These are phyloP conservation scores for Phaeodactylum tricornutum DNA, from an alignment of 108 stramenopile genomes.

Conservation along the genomic window DNA sequence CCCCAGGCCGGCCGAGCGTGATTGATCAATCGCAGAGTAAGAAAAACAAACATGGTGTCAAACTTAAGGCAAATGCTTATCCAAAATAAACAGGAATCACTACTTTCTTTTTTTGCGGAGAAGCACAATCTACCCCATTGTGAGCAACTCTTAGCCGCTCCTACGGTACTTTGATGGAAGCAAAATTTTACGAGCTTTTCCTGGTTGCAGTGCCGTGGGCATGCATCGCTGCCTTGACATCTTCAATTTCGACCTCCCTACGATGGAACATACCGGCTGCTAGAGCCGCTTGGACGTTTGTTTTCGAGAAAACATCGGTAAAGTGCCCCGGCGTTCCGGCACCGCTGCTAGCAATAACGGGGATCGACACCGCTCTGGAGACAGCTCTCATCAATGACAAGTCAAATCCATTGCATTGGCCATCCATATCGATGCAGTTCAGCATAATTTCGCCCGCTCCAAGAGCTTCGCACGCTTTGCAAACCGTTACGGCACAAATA, in stretches of 20 bases:
- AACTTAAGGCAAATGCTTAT: no score
- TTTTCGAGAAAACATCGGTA: constrained; percentile 79
- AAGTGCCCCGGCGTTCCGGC: constrained; percentile 92
- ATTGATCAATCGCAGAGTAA: no score
- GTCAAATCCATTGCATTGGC: constrained; percentile 94
- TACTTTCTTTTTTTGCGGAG: no score
- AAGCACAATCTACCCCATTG: no score
- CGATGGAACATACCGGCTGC: constrained; percentile 99
- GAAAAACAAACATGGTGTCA: no score
- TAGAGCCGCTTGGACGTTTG: constrained; percentile 87
- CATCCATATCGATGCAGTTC: constrained; percentile 99
- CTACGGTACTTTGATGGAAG: no score
- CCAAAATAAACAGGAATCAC: no score
- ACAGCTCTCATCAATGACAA: constrained; percentile 85
- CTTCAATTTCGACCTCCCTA: constrained; percentile 86
- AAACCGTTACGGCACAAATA: constrained; percentile 90
- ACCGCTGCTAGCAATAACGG: constrained; percentile 97
- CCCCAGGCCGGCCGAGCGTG: no score
- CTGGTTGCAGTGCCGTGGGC: constrained; percentile 50
- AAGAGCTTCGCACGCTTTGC: constrained; percentile 68
- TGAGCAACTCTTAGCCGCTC: no score
- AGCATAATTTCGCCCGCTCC: constrained; percentile 98
- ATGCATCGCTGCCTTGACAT: constrained; percentile 79
- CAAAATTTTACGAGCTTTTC: no score
- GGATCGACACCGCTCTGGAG: constrained; percentile 83